Base-by-base conservation (phyloP, 441 rosid genomes). In the Pelargonium fulgidum region DNA sequence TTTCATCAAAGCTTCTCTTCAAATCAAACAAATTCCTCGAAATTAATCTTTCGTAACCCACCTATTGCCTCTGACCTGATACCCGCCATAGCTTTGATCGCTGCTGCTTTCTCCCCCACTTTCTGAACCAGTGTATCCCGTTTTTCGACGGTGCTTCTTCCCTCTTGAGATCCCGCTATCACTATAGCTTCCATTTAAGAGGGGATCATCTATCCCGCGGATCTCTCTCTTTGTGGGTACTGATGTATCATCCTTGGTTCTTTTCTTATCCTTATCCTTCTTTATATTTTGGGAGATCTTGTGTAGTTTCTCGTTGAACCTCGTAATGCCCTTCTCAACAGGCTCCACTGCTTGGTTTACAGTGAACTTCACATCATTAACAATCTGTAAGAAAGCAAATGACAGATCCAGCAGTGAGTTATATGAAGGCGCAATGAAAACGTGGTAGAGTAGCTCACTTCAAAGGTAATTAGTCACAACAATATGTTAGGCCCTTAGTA, bases 91-190 rank as follows among this genome's bases (percentile, higher is more conserved):
- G 78, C 85, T 85, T 76, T 90, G 98, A 70, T 92, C 98, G 33
- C 92, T 86, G 81, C 98, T 89, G 81, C 98, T 92, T 80, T 95
- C 99, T 72, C 99, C 99, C 50, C 99, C 98, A 63, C 98, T 95
- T 76, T 90, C 99, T 16, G 84, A 93, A 42, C 97, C 88, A 1
- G 91, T 79, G 72, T 87, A 78, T 65, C 92, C 98, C 4, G 98
- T 80, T 74, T 86, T 90, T 8, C 82, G 76, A n/a, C 87, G 84
- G 65, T 86, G 88, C 81, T 89, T 92, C 80, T 87, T 95, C 73
- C 81, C 86, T 78, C 78, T 85, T 62, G 85, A 67, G 36, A 86
- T 77, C 6, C 88, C 92, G 45, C 93, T 89, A 70, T 95, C 98
- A 74, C 99, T 90, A 75, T 84, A 54, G 80, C 97, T 90, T 71